Base-by-base conservation (phyloP, 2,329 filamentous ascomycete genomes). In the Calonectria hongkongensis region DNA sequence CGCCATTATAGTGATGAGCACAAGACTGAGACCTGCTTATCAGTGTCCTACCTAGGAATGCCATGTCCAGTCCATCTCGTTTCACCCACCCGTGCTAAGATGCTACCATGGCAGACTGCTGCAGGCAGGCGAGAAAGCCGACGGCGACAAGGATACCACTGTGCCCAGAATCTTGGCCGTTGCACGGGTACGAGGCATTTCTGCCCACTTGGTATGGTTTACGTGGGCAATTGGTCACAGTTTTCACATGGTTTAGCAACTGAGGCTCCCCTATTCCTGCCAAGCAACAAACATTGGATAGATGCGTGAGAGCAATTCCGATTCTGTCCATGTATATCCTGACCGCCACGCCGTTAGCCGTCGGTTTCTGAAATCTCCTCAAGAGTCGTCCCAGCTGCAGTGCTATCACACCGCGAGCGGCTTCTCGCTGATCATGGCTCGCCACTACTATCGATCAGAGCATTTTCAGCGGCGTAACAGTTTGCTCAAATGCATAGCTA, bases 181-280 rank as follows among this genome's bases (percentile, higher is more conserved):
- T 76, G 39, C 70, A 77, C 77, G 43, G 58, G 76, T 73, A 70
- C 69, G 68, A 70, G 68, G 67, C 71, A 60, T 77, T 68, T 48
- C 63, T 72, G 58, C 39, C 66, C 54, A 68, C 60, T 60, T 70
- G 41, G 73, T 39, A 70, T 64, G 68, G 41, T 54, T 33, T 50
- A 64, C 54, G 47, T 27, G 16, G 54, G 67, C 54, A 60, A 62
- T 47, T 33, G 36, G 60, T 50, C 58, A 66, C 70, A 51, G 45
- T 51, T 58, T 64, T 66, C 56, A 63, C 48, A 45, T 62, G 63
- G 58, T 25, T 48, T 58, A 16, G 41, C 33, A 62, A 63, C 30
- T 68, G 58, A 58, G 30, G 30, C 41, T 65, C 48, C 41, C 48
- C 43, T 56, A 54, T 63, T 71, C 50, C 50, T 63, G 36, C 71